Evolutionary conservation across 2,329 filamentous ascomycete species (phyloP).

Genomic region (Eutypa lata): DNA sequence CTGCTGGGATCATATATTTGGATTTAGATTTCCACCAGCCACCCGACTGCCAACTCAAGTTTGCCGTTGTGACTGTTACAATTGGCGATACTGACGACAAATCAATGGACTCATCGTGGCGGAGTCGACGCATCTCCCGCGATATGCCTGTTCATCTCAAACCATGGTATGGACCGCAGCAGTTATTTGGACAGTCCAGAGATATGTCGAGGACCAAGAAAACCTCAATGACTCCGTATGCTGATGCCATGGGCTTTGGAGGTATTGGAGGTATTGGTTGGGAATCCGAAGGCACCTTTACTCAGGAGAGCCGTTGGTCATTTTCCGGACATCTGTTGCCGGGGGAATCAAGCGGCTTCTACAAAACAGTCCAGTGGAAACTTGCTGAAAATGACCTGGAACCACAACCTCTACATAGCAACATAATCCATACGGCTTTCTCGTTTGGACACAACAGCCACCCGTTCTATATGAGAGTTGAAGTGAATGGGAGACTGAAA

Average conservation of each 20-base stretch:
- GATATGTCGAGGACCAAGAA: constrained; percentile 8
- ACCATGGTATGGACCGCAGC: constrained; percentile 18
- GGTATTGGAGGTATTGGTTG: constrained; percentile 19
- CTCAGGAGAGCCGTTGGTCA: constrained; percentile 20
- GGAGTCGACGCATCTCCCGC: background rate
- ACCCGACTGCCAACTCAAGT: constrained; percentile 18
- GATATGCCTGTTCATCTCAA: constrained; percentile 20
- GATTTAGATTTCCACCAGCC: constrained; percentile 23
- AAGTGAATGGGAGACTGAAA: constrained; percentile 26
- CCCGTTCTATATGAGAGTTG: constrained; percentile 28
- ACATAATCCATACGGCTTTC: constrained; percentile 27
- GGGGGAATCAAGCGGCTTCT: constrained; percentile 10
- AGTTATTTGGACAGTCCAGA: constrained; percentile 16
- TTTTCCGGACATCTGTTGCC: constrained; percentile 19
- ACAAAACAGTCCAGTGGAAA: constrained; percentile 26
- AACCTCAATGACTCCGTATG: constrained; percentile 11
- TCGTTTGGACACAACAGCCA: constrained; percentile 26
- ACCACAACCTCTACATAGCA: constrained; percentile 18
- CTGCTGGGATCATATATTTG: constrained; percentile 26
- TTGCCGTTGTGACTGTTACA: constrained; percentile 20
- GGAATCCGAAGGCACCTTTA: constrained; percentile 12
- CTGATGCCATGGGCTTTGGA: constrained; percentile 15
- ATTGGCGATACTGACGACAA: constrained; percentile 18
- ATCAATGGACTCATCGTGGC: background rate
- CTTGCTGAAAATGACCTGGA: constrained; percentile 28